Evolutionary conservation across 2,329 filamentous ascomycete species (phyloP).

Genomic region (Cadophora malorum): DNA sequence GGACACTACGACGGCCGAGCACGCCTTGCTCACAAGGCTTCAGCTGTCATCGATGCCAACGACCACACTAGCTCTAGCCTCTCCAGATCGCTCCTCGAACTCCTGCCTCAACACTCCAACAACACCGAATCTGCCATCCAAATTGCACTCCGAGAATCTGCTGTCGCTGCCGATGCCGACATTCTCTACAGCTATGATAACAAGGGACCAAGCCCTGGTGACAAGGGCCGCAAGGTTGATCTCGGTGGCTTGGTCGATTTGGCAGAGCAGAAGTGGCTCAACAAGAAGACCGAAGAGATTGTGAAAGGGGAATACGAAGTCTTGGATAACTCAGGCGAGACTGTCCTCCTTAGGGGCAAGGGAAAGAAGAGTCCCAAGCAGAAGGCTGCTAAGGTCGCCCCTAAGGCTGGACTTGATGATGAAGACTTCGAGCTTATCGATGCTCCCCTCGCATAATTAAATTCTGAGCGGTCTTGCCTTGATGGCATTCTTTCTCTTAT

Average conservation of each 20-base stretch:
- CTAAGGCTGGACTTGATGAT: constrained; percentile 35
- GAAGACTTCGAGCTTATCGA: constrained; percentile 46
- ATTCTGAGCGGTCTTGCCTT: constrained; percentile 7
- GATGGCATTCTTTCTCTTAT: constrained; percentile 25
- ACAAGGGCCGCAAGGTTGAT: constrained; percentile 37
- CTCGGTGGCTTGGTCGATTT: constrained; percentile 43
- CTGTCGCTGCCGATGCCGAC: constrained; percentile 30
- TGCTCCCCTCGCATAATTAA: constrained; percentile 20
- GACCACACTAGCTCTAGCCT: constrained; percentile 34
- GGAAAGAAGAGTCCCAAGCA: constrained; percentile 43
- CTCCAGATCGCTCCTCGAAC: constrained; percentile 43
- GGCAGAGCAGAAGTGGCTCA: constrained; percentile 44
- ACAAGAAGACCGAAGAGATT: constrained; percentile 44
- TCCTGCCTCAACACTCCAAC: constrained; percentile 42
- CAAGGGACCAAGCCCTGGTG: constrained; percentile 37
- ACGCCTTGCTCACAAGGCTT: constrained; percentile 36
- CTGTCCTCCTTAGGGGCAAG: constrained; percentile 34
- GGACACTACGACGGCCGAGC: constrained; percentile 22
- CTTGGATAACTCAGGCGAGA: constrained; percentile 44
- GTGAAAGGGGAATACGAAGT: constrained; percentile 46
- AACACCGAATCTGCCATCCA: constrained; percentile 37
- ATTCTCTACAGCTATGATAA: constrained; percentile 44
- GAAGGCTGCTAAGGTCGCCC: constrained; percentile 32
- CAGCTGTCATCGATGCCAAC: constrained; percentile 36
- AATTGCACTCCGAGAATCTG: constrained; percentile 31